phyloP scores from a whole-genome alignment of 345 rosid genomes.

The Rubroshorea leprosula region DNA sequence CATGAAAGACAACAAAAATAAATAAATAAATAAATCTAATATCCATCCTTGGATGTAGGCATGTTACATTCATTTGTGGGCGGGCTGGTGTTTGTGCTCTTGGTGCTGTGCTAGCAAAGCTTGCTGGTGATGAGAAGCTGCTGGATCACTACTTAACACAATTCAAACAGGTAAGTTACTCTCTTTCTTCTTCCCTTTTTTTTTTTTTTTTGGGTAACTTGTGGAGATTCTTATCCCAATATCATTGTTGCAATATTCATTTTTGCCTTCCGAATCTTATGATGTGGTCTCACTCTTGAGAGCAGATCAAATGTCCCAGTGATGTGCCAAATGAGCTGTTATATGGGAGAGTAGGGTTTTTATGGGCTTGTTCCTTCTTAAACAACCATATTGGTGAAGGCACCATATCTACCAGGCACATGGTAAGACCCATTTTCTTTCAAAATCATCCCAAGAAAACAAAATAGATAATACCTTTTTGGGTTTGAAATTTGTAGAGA shows the following conservation, averaged over 20 bases:
- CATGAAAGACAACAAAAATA: background rate
- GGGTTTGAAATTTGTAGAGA: slow-evolving; percentile 33
- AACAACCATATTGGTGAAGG: slow-evolving; percentile 51
- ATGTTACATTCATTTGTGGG: slow-evolving; percentile 60
- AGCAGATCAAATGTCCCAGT: slow-evolving; percentile 45
- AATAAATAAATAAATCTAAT: background rate
- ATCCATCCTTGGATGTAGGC: slow-evolving; percentile 26
- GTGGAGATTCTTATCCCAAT: too few relatives aligned
- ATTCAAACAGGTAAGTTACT: slow-evolving; percentile 40
- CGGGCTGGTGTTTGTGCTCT: slow-evolving; percentile 70
- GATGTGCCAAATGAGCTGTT: slow-evolving; percentile 53
- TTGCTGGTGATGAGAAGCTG: slow-evolving; percentile 42
- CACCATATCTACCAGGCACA: slow-evolving; percentile 35
- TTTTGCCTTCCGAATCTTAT: background rate
- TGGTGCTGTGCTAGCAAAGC: slow-evolving; percentile 63
- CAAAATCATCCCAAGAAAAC: background rate
- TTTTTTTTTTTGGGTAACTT: background rate
- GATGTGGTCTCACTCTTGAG: slow-evolving; percentile 1
- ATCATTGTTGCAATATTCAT: too few relatives aligned
- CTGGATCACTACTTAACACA: slow-evolving; percentile 33
- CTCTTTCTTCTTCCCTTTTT: background rate
- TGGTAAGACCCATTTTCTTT: slow-evolving; percentile 23
- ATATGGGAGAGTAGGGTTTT: slow-evolving; percentile 58
- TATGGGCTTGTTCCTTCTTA: slow-evolving; percentile 66
- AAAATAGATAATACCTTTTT: slow-evolving; percentile 2